phyloP scores from a whole-genome alignment of 1,139 yeast species.

The Nakaseomyces kungkrabaensis region DNA sequence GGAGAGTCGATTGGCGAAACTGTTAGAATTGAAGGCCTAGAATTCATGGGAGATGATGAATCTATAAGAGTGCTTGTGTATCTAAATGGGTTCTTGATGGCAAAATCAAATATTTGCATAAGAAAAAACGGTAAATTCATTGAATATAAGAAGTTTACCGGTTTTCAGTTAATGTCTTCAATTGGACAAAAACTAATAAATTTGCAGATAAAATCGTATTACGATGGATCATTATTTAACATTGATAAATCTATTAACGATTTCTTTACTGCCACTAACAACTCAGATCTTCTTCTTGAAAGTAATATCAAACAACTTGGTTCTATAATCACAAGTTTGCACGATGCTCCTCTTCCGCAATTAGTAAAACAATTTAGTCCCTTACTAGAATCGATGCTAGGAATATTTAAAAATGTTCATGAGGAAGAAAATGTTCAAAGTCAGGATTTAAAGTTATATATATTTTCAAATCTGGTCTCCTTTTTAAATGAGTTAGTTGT shows the following conservation, averaged over 20 bases:
- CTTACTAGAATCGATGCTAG: constrained; percentile 14
- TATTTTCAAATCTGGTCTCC: not conserved
- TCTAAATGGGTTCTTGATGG: constrained; percentile 53
- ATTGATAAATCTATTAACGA: constrained; percentile 49
- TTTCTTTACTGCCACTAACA: constrained; percentile 40
- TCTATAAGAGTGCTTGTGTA: constrained; percentile 48
- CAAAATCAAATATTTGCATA: constrained; percentile 37
- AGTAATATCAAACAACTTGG: constrained; percentile 9
- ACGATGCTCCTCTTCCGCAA: constrained; percentile 9
- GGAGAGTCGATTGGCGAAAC: constrained; percentile 68
- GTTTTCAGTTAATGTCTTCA: constrained; percentile 26
- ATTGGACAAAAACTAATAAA: constrained; percentile 30
- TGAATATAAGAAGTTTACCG: constrained; percentile 28
- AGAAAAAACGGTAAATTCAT: constrained; percentile 31
- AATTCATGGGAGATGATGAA: constrained; percentile 39
- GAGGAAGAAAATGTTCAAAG: constrained; percentile 5
- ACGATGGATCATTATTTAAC: constrained; percentile 62
- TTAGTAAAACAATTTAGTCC: constrained; percentile 18
- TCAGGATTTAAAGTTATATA: not conserved
- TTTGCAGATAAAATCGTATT: constrained; percentile 51
- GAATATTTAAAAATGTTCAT: constrained; percentile 11
- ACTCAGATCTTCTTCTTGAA: constrained; percentile 4
- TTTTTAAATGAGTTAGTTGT: not conserved
- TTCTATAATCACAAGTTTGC: constrained; percentile 11
- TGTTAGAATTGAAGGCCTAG: constrained; percentile 49